Percentiles rank a stretch among this genome's conserved stretches.
Evolutionary conservation across 2,329 filamentous ascomycete genomes (phyloP).

Genomic region (Ceratocystis papillata): DNA sequence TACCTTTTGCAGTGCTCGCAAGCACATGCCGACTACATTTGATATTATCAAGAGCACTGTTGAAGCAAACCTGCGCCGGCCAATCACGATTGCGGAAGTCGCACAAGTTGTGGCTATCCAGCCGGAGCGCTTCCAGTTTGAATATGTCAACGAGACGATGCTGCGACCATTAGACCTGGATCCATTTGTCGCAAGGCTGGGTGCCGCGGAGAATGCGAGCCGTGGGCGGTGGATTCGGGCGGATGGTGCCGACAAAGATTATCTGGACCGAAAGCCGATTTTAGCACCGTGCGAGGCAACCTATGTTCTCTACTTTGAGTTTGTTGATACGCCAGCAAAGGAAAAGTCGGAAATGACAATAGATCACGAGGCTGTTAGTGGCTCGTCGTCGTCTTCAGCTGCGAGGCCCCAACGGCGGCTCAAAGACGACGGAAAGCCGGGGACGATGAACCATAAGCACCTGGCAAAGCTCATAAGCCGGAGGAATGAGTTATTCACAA

Average conservation of each 20-base stretch:
- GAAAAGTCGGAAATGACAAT: neutral
- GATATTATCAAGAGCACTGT: constrained; percentile 78
- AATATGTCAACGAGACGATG: constrained; percentile 74
- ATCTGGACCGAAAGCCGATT: constrained; percentile 7
- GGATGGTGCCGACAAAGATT: constrained; percentile 8
- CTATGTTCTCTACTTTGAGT: constrained; percentile 82
- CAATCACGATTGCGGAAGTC: constrained; percentile 65
- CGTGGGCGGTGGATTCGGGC: constrained; percentile 14
- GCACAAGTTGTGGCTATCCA: constrained; percentile 69
- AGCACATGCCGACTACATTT: constrained; percentile 84
- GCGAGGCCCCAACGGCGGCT: constrained; percentile 82
- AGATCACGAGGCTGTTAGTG: neutral
- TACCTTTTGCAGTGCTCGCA: constrained; percentile 88
- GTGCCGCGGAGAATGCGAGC: neutral
- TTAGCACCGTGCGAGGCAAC: neutral
- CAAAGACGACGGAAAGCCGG: constrained; percentile 54
- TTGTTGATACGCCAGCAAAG: constrained; percentile 54
- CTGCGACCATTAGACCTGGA: constrained; percentile 59
- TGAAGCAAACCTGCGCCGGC: constrained; percentile 65
- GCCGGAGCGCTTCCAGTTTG: constrained; percentile 68
- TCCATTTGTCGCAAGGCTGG: neutral
- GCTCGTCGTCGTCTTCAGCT: neutral
- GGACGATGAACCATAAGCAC: constrained; percentile 18
- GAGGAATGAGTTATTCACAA: constrained; percentile 70
- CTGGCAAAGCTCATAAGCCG: constrained; percentile 60